phyloP scores from a whole-genome alignment of 345 rosid genomes.

The Hibiscus mutabilis region DNA sequence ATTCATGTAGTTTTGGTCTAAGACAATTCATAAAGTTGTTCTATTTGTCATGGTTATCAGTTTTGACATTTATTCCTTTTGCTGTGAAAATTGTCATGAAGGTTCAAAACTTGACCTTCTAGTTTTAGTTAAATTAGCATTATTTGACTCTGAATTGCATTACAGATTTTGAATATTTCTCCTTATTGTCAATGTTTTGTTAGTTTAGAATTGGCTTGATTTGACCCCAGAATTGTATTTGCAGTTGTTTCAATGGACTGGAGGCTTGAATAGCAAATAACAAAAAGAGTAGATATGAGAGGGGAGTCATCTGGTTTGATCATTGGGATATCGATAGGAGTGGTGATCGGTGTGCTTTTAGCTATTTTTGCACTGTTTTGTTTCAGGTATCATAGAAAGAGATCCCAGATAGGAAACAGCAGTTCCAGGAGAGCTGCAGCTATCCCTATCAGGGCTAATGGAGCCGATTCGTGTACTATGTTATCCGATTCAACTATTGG shows the following conservation, averaged over 20 bases:
- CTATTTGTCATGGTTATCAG: slow-evolving; percentile 2
- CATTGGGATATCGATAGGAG: slow-evolving; percentile 79
- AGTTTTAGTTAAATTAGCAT: slow-evolving; percentile 4
- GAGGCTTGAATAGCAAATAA: slow-evolving; percentile 28
- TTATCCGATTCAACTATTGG: slow-evolving; percentile 77
- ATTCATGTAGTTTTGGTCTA: background rate
- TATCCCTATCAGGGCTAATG: slow-evolving; percentile 76
- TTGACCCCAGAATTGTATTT: slow-evolving; percentile 19
- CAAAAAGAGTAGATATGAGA: slow-evolving; percentile 44
- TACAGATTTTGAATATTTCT: background rate
- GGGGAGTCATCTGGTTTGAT: slow-evolving; percentile 79
- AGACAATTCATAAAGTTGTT: slow-evolving; percentile 8
- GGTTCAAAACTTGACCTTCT: slow-evolving; percentile 15
- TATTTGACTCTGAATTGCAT: background rate
- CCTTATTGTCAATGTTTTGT: background rate
- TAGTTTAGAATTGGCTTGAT: background rate
- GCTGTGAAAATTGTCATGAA: background rate
- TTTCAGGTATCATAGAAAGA: slow-evolving; percentile 60
- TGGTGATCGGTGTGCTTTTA: slow-evolving; percentile 87
- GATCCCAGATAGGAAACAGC: slow-evolving; percentile 83
- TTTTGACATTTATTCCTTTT: slow-evolving; percentile 18
- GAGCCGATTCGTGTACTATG: slow-evolving; percentile 55
- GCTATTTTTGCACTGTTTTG: slow-evolving; percentile 60
- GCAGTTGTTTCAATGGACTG: slow-evolving; percentile 46
- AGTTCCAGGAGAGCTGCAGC: slow-evolving; percentile 75